phyloP scores from a whole-genome alignment of 1,284 basidiomycete species.

The Farysia itapuensis region DNA sequence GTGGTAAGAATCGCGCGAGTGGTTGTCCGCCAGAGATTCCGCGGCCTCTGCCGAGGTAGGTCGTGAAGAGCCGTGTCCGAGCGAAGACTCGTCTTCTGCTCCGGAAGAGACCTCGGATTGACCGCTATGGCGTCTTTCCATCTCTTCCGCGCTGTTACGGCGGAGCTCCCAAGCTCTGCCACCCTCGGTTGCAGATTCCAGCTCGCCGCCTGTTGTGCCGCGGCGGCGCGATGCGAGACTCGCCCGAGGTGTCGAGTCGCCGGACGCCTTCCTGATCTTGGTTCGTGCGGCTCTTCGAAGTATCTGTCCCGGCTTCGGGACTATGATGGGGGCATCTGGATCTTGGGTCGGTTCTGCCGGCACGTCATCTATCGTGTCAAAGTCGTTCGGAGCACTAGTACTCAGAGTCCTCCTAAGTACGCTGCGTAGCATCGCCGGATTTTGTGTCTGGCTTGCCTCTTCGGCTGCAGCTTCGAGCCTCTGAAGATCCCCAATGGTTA shows the following conservation, averaged over 20 bases:
- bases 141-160: slow-evolving; percentile 15
- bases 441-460: slow-evolving; percentile 71
- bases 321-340: slow-evolving; percentile 83
- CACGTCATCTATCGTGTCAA: slow-evolving; percentile 27
- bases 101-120: slow-evolving; percentile 36
- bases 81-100: slow-evolving; percentile 29
- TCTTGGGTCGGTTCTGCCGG: slow-evolving; percentile 65
- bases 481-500: slow-evolving; percentile 89
- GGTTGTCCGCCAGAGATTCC: slow-evolving; percentile 48
- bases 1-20: slow-evolving; percentile 46
- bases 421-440: slow-evolving; percentile 78
- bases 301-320: slow-evolving; percentile 83
- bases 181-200: slow-evolving; percentile 13
- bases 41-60: slow-evolving; percentile 42
- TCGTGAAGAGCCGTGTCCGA: slow-evolving; percentile 28
- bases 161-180: slow-evolving; percentile 31
- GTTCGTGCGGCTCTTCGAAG: slow-evolving; percentile 88
- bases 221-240: slow-evolving; percentile 27
- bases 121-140: slow-evolving; percentile 40
- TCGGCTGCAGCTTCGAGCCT: slow-evolving; percentile 88
- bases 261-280: slow-evolving; percentile 88
- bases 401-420: slow-evolving; percentile 84
- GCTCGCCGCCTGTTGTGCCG: slow-evolving; percentile 8
- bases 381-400: slow-evolving; percentile 63
- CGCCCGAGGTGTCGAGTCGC: slow-evolving; percentile 68